These are phyloP conservation scores for Globisporangium emineosum DNA, from an alignment of 352 stramenopile genomes.

Conservation along the genomic window DNA sequence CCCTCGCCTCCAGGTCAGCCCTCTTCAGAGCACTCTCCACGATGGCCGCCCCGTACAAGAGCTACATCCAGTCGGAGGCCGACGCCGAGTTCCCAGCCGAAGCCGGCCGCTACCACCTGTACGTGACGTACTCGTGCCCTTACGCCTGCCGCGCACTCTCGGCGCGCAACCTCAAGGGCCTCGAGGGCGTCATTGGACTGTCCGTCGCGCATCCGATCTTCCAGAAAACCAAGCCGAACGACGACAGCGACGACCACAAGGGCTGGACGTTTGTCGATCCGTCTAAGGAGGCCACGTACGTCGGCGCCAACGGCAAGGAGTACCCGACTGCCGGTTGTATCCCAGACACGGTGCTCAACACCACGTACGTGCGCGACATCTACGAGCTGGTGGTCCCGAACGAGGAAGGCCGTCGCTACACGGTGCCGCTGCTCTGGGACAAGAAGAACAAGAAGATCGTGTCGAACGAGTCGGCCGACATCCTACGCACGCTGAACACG, in stretches of 20 bases:
- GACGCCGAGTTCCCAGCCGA: slow-evolving; percentile 24
- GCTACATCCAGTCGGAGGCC: slow-evolving; percentile 27
- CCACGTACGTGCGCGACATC: slow-evolving; percentile 29
- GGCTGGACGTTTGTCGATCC: slow-evolving; percentile 35
- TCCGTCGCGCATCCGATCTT: slow-evolving; percentile 72
- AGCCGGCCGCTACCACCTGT: slow-evolving; percentile 85
- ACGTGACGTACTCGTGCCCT: slow-evolving; percentile 91
- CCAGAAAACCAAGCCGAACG: slow-evolving; percentile 40
- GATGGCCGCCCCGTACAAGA: slow-evolving; percentile 10
- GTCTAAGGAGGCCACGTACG: not conserved
- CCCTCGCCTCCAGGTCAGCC: not conserved
- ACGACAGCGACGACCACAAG: slow-evolving; percentile 30
- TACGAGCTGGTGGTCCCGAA: slow-evolving; percentile 27
- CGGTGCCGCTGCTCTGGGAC: slow-evolving; percentile 79
- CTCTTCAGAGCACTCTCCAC: not conserved
- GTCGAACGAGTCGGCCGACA: slow-evolving; percentile 68
- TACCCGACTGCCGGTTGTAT: slow-evolving; percentile 24
- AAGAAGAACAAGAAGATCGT: slow-evolving; percentile 63
- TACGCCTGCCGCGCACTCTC: slow-evolving; percentile 59
- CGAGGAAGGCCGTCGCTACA: slow-evolving; percentile 18
- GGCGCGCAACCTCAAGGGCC: slow-evolving; percentile 85
- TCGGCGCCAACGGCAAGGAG: slow-evolving; percentile 8
- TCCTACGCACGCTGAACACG: slow-evolving; percentile 61
- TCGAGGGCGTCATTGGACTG: slow-evolving; percentile 88
- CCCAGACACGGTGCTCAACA: slow-evolving; percentile 22